These are phyloP conservation scores for Phaseolus lunatus DNA, from an alignment of 306 rosid genomes.

Conservation along the genomic window DNA sequence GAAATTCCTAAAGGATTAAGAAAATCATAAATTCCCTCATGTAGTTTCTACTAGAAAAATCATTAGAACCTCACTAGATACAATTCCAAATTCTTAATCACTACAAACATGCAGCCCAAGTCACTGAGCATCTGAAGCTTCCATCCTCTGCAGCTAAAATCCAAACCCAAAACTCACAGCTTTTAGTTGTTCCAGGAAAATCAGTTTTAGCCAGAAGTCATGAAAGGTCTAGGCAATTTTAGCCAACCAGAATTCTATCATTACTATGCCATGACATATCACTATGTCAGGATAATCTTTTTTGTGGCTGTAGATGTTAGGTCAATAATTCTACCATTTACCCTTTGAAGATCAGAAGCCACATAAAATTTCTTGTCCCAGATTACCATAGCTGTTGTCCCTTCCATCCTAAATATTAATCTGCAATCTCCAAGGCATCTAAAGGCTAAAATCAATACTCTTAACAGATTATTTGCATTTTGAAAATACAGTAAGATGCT, in stretches of 20 bases:
- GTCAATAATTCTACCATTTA: slow-evolving; percentile 11
- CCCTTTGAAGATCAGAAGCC: slow-evolving; percentile 13
- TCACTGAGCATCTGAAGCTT: neutral
- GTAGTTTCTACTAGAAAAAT: neutral
- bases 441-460: slow-evolving; percentile 35
- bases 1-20: neutral
- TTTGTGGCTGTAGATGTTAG: slow-evolving; percentile 1
- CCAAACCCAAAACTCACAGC: slow-evolving; percentile 27
- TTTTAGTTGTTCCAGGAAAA: slow-evolving; percentile 22
- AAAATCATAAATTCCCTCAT: neutral
- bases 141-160: slow-evolving; percentile 25
- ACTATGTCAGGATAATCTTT: neutral
- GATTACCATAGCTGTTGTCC: slow-evolving; percentile 10
- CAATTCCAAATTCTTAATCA: slow-evolving; percentile 10
- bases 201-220: slow-evolving; percentile 23
- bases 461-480: slow-evolving; percentile 30
- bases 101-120: slow-evolving; percentile 32
- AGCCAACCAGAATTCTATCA: slow-evolving; percentile 2
- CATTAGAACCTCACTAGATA: slow-evolving; percentile 6
- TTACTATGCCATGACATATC: slow-evolving; percentile 12
- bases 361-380: neutral
- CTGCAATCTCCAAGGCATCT: slow-evolving; percentile 2
- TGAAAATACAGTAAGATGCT: slow-evolving; percentile 15
- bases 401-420: slow-evolving; percentile 35
- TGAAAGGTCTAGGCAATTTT: slow-evolving; percentile 22